These are phyloP conservation scores for Fistulina hepatica DNA, from an alignment of 1,284 basidiomycete genomes.

Conservation along the genomic window DNA sequence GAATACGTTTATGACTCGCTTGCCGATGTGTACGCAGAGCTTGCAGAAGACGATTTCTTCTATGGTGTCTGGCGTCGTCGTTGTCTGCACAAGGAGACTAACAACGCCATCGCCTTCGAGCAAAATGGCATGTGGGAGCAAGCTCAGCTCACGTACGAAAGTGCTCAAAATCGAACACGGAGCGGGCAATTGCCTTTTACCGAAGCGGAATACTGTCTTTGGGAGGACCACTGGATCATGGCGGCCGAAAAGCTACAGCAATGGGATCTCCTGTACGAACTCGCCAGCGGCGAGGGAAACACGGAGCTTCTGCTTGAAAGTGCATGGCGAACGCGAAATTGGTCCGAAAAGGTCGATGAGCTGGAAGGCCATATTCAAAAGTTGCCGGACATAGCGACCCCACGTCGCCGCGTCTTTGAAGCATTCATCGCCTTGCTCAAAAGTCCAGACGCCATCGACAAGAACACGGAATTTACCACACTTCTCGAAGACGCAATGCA, in stretches of 20 bases:
- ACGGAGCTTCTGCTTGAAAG: conserved; percentile 91
- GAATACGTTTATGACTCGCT: conserved; percentile 88
- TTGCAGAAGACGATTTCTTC: conserved; percentile 95
- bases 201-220: conserved; percentile 93
- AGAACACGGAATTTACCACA: conserved; percentile 73
- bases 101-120: conserved; percentile 87
- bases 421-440: conserved; percentile 85
- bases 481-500: conserved; percentile 97
- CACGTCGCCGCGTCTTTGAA: conserved; percentile 91
- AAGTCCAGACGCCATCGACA: conserved; percentile 51
- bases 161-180: conserved; percentile 81
- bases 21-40: conserved; percentile 91
- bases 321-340: conserved; percentile 92
- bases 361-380: conserved; percentile 81
- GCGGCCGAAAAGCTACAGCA: conserved; percentile 95
- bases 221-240: conserved; percentile 99
- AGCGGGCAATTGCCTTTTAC: conserved; percentile 82
- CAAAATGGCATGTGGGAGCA: conserved; percentile 98
- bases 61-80: conserved; percentile 94
- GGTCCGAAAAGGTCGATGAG: conserved; percentile 71
- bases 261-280: conserved; percentile 91
- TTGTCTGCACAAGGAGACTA: conserved; percentile 83
- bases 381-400: conserved; percentile 81
- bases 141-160: conserved; percentile 84
- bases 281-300: conserved; percentile 88